A percentile compares a stretch with the other conserved stretches of the same genome.
These are phyloP conservation scores for Ehretia macrophylla DNA, from an alignment of 257 asterid genomes.

Conservation along the genomic window DNA sequence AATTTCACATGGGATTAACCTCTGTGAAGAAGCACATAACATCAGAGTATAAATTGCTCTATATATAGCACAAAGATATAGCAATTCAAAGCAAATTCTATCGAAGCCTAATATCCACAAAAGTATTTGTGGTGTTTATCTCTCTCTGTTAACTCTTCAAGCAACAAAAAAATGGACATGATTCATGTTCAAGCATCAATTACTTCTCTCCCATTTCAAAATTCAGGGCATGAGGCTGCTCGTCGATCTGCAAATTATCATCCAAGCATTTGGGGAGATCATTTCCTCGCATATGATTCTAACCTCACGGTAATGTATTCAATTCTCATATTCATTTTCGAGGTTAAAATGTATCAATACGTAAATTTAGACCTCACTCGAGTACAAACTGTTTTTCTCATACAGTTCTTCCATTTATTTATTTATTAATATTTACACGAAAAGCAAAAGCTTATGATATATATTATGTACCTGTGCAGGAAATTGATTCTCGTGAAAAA, in stretches of 20 bases:
- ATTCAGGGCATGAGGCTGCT: background rate
- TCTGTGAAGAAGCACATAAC: no score
- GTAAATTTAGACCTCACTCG: no score
- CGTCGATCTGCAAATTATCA: slow-evolving; percentile 15
- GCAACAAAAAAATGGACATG: background rate
- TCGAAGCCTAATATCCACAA: no score
- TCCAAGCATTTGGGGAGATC: slow-evolving; percentile 23
- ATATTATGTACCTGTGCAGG: background rate
- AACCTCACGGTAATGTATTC: background rate
- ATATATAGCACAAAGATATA: no score
- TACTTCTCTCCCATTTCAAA: background rate
- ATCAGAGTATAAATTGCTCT: no score
- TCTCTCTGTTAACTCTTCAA: no score
- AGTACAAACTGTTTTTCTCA: no score
- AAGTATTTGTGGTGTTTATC: no score
- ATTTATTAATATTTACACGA: background rate
- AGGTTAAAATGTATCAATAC: no score
- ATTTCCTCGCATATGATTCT: slow-evolving; percentile 12
- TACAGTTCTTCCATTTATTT: background rate
- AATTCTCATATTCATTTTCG: no score
- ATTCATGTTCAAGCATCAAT: background rate
- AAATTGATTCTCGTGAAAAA: background rate
- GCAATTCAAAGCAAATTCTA: no score
- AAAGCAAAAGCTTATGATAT: background rate
- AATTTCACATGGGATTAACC: no score